phyloP scores from a whole-genome alignment of 345 rosid species.

The Syzygium grande region DNA sequence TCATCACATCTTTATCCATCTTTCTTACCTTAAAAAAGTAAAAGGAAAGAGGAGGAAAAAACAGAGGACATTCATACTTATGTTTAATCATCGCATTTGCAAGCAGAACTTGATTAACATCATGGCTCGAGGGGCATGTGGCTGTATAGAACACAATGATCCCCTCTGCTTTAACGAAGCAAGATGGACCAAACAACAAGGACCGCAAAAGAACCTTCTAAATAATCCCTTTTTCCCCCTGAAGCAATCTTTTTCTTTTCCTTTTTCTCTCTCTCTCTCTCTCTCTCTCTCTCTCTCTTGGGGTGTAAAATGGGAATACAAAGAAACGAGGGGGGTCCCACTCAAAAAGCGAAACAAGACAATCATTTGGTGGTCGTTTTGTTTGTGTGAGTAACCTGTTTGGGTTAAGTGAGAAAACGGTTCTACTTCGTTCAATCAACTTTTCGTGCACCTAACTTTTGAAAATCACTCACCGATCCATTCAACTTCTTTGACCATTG shows the following conservation, averaged over 20 bases:
- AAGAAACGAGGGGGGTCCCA: background rate
- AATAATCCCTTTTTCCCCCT: background rate
- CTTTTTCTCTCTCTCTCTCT: background rate
- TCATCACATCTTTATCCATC: background rate
- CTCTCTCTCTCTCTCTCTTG: background rate
- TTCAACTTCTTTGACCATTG: constrained; percentile 7
- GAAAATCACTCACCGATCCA: background rate
- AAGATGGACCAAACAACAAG: background rate
- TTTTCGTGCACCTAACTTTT: constrained; percentile 10
- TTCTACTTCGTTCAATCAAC: background rate
- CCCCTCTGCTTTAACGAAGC: background rate
- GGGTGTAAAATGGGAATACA: background rate
- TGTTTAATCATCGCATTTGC: background rate
- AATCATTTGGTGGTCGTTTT: background rate
- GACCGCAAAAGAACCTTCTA: background rate
- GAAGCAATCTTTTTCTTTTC: background rate
- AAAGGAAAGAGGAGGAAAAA: background rate
- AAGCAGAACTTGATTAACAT: background rate
- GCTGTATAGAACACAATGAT: background rate
- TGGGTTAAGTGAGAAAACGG: background rate
- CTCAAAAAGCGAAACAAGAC: background rate
- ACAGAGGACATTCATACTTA: background rate
- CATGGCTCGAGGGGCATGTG: background rate
- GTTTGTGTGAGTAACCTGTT: background rate
- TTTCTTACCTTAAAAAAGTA: background rate